Base-by-base conservation (phyloP, 176 grass and related monocot species). In the Musa schizocarpa region DNA sequence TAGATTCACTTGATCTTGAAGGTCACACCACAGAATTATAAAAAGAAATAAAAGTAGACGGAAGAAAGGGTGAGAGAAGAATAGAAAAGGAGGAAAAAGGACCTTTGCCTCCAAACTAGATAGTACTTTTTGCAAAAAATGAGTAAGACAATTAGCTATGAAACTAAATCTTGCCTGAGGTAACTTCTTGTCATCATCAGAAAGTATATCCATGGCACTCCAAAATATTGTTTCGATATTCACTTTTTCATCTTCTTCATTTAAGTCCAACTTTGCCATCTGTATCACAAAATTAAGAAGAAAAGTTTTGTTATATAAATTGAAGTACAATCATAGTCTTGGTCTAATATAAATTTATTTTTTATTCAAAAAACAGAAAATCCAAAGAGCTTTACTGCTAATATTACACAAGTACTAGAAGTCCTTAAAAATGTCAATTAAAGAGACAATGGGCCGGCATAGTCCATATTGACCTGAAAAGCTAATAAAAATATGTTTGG, bases 221-320 rank as follows among this genome's bases (percentile, higher is more conserved):
- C 90, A 97, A 82, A 97, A 97, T 75, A 97, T 93, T 1, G 86
- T 89, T 75, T 97, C 90, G 13, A 87, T 87, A 73, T 89, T 93
- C 72, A 70, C 86, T 81, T 97, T 97, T 63, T 97, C 94, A 26
- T 97, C 90, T 52, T 97, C 94, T 50, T 86, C 86, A 76, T 92
- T 96, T 81, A 96, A 87, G 68, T 96, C 93, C 89, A 96, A 86
- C 71, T 90, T 96, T 76, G 93, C 85, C 89, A 96, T 96, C 93
- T 96, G 71, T 55, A 71, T 63, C 55, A 43, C 4, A 49, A 56
- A 55, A 55, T 29, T 29, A 54, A 53, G 70, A 22, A 51, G 20
- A 67, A 34, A 34, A 51, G 25, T 16, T 8, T 77, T 63, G 25
- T 13, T 13, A 49, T 11, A 22, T 63, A 63, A 63, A 24, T 9